A percentile compares a stretch with the other conserved stretches of the same genome.
phyloP scores from a whole-genome alignment of 2,329 filamentous ascomycete species.

The Aureobasidium sp. region DNA sequence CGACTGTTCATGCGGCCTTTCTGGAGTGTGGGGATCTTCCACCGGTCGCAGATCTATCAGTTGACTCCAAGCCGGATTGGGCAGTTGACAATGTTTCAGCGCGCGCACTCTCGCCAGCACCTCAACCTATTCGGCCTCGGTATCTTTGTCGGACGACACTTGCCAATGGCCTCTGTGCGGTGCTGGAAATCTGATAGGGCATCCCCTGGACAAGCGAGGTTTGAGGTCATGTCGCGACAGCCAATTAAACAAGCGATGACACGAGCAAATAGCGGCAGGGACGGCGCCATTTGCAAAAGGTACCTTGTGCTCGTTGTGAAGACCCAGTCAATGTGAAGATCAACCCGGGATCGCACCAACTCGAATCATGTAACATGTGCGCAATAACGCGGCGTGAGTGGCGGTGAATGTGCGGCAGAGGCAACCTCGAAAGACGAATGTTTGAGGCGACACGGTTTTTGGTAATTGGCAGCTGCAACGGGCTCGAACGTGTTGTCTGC shows the following conservation, averaged over 20 bases:
- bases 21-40: constrained; percentile 9
- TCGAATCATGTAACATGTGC: constrained; percentile 9
- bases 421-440: neutral
- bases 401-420: neutral
- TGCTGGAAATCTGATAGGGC: neutral
- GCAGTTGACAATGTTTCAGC: constrained; percentile 7
- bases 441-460: neutral
- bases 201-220: neutral
- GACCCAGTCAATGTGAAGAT: neutral
- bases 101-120: neutral
- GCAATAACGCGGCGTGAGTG: neutral
- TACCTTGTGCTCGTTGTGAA: neutral
- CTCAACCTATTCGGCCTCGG: neutral
- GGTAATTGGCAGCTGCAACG: neutral
- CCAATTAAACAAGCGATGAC: neutral
- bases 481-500: neutral
- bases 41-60: constrained; percentile 11
- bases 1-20: neutral
- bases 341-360: neutral
- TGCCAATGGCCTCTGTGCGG: neutral
- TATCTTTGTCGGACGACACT: neutral
- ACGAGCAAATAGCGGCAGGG: neutral
- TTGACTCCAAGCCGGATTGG: neutral
- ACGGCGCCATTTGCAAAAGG: neutral
- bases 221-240: neutral